Percentiles rank a stretch among this genome's conserved stretches.
These are phyloP conservation scores for Aspergillus amoenus DNA, from an alignment of 2,329 filamentous ascomycete genomes.

Conservation along the genomic window DNA sequence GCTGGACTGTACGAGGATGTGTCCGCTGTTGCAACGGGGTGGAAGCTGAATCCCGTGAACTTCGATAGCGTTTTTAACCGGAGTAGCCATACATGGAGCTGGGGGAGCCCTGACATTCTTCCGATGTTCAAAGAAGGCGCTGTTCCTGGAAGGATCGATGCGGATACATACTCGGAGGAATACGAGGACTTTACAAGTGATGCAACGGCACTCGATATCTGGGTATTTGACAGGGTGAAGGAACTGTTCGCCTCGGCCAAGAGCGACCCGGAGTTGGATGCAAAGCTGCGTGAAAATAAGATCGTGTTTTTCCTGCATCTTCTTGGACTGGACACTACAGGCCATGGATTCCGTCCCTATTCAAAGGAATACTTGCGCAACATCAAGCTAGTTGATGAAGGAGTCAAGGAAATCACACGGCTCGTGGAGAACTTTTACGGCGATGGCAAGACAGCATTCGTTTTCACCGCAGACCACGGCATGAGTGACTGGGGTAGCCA, in stretches of 20 bases:
- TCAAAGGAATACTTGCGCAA: slow-evolving; percentile 95
- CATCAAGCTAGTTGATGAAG: slow-evolving; percentile 88
- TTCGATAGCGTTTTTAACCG: slow-evolving; percentile 99
- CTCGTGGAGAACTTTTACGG: slow-evolving; percentile 83
- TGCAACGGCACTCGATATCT: slow-evolving; percentile 77
- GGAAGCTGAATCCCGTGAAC: slow-evolving; percentile 97
- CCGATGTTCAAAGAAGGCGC: slow-evolving; percentile 98
- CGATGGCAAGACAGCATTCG: slow-evolving; percentile 82
- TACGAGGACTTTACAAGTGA: slow-evolving; percentile 87
- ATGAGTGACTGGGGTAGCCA: slow-evolving; percentile 99
- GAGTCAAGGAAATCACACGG: slow-evolving; percentile 78
- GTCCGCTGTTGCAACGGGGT: slow-evolving; percentile 92
- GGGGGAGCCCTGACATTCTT: slow-evolving; percentile 96
- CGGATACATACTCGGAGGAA: slow-evolving; percentile 79
- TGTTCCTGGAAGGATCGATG: slow-evolving; percentile 79
- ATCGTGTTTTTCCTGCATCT: slow-evolving; percentile 94
- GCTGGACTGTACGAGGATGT: slow-evolving; percentile 97
- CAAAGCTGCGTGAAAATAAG: slow-evolving; percentile 75
- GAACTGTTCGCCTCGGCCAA: slow-evolving; percentile 78
- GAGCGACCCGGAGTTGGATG: slow-evolving; percentile 71
- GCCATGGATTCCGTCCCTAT: slow-evolving; percentile 83
- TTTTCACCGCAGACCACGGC: slow-evolving; percentile 97
- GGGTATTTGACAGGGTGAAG: slow-evolving; percentile 95
- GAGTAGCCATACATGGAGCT: slow-evolving; percentile 96
- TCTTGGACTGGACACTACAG: slow-evolving; percentile 85